Percentiles rank a stretch among this genome's conserved stretches.
Evolutionary conservation across 768 basidiomycete genomes (phyloP).

Genomic region (Clathrus columnatus): DNA sequence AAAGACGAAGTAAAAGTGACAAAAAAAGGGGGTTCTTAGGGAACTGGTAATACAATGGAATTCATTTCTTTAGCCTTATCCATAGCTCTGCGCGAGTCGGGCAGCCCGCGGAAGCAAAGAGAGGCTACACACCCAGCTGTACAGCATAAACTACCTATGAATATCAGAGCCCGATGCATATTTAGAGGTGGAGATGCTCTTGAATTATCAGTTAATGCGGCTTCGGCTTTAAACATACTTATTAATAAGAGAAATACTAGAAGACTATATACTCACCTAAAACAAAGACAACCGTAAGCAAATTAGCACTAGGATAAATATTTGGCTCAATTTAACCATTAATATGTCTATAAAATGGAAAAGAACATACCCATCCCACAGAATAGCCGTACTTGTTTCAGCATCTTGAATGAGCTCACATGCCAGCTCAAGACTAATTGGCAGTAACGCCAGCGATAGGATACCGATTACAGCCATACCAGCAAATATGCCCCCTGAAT

Average conservation of each 20-base stretch:
- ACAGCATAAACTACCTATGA: slow-evolving; percentile 48
- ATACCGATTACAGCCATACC: slow-evolving; percentile 64
- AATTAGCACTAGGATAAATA: slow-evolving; percentile 43
- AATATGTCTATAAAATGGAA: not conserved
- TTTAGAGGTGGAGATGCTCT: slow-evolving; percentile 62
- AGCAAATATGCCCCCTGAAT: slow-evolving; percentile 50
- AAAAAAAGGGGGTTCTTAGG: not conserved
- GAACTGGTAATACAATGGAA: not conserved
- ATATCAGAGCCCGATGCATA: slow-evolving; percentile 60
- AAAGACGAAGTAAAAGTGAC: not conserved
- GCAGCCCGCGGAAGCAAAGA: slow-evolving; percentile 42
- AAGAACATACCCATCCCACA: slow-evolving; percentile 62
- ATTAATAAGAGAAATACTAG: not conserved
- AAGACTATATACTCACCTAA: slow-evolving; percentile 35
- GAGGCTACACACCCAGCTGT: slow-evolving; percentile 28
- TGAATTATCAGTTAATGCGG: slow-evolving; percentile 55
- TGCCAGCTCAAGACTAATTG: slow-evolving; percentile 67
- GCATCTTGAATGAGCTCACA: slow-evolving; percentile 76
- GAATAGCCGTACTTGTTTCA: slow-evolving; percentile 62
- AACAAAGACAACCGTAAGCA: slow-evolving; percentile 53
- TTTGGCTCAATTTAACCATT: not conserved
- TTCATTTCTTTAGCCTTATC: slow-evolving; percentile 1
- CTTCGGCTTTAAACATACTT: slow-evolving; percentile 36
- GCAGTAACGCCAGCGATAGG: slow-evolving; percentile 59
- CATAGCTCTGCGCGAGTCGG: slow-evolving; percentile 4